Conservation (phyloP, 176 grass and related monocot genomes). For the Typha latifolia region DNA sequence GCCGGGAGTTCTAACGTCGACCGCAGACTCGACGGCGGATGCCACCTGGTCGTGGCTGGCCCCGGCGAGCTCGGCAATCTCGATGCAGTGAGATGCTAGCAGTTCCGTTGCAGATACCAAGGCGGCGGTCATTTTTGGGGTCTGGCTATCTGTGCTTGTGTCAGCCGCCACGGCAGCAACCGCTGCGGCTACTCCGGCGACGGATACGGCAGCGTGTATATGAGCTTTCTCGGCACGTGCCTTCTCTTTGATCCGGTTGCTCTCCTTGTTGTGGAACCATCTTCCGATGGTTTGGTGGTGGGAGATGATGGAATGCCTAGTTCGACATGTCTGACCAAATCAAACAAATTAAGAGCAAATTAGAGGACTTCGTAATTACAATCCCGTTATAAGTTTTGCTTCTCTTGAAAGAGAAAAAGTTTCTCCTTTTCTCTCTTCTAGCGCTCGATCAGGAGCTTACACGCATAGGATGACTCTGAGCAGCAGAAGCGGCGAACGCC, state of each 20-base stretch:
- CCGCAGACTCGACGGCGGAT: conserved; percentile 50
- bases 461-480: neutral
- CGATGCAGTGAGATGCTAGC: conserved; percentile 74
- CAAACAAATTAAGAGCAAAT: neutral
- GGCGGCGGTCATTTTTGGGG: conserved; percentile 49
- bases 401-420: neutral
- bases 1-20: conserved; percentile 58
- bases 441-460: neutral
- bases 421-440: too few species aligned
- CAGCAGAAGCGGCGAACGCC: neutral
- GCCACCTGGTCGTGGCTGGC: conserved; percentile 63
- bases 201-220: conserved; percentile 66
- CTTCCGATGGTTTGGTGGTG: conserved; percentile 46
- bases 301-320: conserved; percentile 36
- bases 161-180: conserved; percentile 48
- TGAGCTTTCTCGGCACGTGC: conserved; percentile 64
- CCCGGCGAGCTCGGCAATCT: conserved; percentile 65
- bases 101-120: conserved; percentile 81
- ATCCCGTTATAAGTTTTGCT: neutral
- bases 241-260: conserved; percentile 51
- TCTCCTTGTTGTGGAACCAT: conserved; percentile 83
- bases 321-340: conserved; percentile 34
- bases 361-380: neutral
- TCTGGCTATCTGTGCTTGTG: conserved; percentile 18
- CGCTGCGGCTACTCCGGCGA: conserved; percentile 79